These are phyloP conservation scores for Lepiota brunneoincarnata DNA, from an alignment of 768 basidiomycete species.

Conservation along the genomic window DNA sequence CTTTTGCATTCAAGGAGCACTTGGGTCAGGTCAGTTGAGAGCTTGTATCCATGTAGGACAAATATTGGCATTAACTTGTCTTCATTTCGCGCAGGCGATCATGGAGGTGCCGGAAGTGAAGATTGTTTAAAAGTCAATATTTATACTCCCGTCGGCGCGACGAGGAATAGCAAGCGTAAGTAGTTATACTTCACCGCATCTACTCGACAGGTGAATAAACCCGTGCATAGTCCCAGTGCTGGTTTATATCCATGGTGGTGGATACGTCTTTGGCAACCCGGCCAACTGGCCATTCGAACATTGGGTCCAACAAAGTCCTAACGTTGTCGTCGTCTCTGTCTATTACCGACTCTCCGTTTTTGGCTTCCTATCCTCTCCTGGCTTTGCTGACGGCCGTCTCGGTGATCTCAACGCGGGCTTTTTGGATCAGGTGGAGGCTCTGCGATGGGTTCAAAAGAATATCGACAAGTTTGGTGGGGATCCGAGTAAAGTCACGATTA, in stretches of 20 bases:
- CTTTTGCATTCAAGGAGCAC: constrained; percentile 57
- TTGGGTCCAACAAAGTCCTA: constrained; percentile 62
- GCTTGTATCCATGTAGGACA: background rate
- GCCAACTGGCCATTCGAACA: constrained; percentile 64
- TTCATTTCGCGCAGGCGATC: constrained; percentile 34
- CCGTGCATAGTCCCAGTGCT: constrained; percentile 38
- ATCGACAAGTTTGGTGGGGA: constrained; percentile 67
- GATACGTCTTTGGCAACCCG: constrained; percentile 59
- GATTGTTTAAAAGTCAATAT: constrained; percentile 70
- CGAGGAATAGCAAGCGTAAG: constrained; percentile 45
- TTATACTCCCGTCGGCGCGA: constrained; percentile 51
- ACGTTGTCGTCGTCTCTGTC: constrained; percentile 61
- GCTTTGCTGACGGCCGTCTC: constrained; percentile 32
- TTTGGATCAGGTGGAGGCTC: constrained; percentile 57
- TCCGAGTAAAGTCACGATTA: constrained; percentile 52
- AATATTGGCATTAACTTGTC: background rate
- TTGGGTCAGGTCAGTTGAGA: background rate
- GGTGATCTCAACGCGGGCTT: constrained; percentile 56
- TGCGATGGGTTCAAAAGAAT: constrained; percentile 63
- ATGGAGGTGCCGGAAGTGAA: constrained; percentile 64
- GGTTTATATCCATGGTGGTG: constrained; percentile 50
- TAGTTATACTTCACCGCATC: background rate
- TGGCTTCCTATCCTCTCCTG: constrained; percentile 58
- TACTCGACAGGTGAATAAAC: background rate
- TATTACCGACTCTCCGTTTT: constrained; percentile 65